Evolutionary conservation across 129 eudicot species (phyloP).

Genomic region (Flaveria sonorensis): DNA sequence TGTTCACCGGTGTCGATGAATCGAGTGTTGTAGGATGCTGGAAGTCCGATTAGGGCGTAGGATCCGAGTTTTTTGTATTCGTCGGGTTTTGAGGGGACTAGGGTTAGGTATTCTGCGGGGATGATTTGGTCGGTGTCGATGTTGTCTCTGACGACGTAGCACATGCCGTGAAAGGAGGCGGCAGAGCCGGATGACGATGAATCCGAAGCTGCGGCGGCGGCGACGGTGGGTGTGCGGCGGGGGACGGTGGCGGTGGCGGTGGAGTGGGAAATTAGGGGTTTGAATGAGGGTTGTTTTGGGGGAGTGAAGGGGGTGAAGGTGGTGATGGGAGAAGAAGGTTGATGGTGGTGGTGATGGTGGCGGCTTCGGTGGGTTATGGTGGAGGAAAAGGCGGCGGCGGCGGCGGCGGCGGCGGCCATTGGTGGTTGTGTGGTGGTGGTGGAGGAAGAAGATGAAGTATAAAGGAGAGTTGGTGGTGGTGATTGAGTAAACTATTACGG

Average conservation of each 20-base stretch:
- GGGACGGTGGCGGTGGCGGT: not conserved
- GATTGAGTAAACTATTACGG: not conserved
- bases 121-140: constrained; percentile 98
- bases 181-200: constrained; percentile 29
- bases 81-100: constrained; percentile 91
- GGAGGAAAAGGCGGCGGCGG: constrained; percentile 29
- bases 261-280: constrained; percentile 33
- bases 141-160: constrained; percentile 92
- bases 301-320: constrained; percentile 30
- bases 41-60: constrained; percentile 78
- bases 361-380: not conserved
- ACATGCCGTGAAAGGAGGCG: constrained; percentile 81
- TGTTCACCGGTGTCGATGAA: constrained; percentile 52
- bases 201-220: constrained; percentile 38
- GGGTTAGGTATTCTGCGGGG: constrained; percentile 93
- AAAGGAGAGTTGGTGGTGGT: not conserved
- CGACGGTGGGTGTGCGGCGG: constrained; percentile 25
- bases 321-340: constrained; percentile 20
- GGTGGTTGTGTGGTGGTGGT: constrained; percentile 22
- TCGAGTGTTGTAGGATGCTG: constrained; percentile 58
- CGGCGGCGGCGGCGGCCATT: constrained; percentile 30
- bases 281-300: constrained; percentile 20
- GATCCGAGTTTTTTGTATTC: constrained; percentile 95
- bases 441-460: constrained; percentile 5
- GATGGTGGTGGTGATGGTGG: constrained; percentile 24